These are phyloP conservation scores for Clarireedia monteithiana DNA, from an alignment of 2,329 filamentous ascomycete genomes.

Conservation along the genomic window DNA sequence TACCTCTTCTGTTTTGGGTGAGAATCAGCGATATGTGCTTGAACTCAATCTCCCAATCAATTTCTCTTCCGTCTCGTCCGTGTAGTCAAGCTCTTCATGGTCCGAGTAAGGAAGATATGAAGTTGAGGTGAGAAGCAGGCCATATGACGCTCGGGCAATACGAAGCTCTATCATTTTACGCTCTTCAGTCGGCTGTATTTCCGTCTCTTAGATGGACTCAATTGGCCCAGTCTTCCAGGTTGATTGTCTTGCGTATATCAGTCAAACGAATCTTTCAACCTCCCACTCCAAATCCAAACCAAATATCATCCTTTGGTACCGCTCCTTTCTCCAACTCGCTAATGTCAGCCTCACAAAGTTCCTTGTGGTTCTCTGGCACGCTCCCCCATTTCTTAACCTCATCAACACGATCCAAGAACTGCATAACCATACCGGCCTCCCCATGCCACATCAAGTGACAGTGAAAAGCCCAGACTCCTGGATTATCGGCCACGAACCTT, in stretches of 20 bases:
- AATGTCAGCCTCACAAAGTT: conserved; percentile 36
- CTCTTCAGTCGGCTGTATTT: no score
- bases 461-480: conserved; percentile 50
- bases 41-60: no score
- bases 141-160: no score
- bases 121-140: no score
- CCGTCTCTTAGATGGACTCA: no score
- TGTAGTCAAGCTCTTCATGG: no score
- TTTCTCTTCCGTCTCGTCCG: no score
- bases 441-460: conserved; percentile 53
- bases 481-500: conserved; percentile 48
- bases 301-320: conserved; percentile 41
- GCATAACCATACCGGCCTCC: conserved; percentile 52
- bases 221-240: no score
- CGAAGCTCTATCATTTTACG: no score
- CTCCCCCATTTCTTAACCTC: conserved; percentile 33
- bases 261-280: conserved; percentile 6
- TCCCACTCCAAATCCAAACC: conserved; percentile 31
- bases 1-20: no score
- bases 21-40: no score
- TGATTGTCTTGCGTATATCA: neutral
- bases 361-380: conserved; percentile 38
- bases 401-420: conserved; percentile 44
- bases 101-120: no score
- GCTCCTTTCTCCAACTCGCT: conserved; percentile 41